Base-by-base conservation (phyloP, 2,329 filamentous ascomycete genomes). In the Thelonectria blattea region DNA sequence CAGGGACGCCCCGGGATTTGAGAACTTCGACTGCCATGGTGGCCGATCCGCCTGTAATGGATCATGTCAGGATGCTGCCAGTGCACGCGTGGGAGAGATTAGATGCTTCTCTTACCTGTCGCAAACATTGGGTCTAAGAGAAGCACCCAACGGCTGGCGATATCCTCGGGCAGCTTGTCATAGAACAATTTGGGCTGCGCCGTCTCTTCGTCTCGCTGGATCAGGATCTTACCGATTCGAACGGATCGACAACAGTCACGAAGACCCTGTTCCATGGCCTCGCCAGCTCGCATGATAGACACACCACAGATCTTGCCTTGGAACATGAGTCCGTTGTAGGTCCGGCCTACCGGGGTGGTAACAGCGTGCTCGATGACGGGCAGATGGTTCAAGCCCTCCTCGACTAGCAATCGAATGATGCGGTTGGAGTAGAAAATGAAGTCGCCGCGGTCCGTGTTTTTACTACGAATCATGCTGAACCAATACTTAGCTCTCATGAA, bases 361-460 rank as follows among this genome's bases (percentile, higher is more conserved):
- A 99, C 91, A 30, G 89, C 88, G 71, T 96, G 92, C 73, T 92
- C 90, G 53, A 96, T 88, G 17, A 96, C 92, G 1, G 95, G 95
- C 43, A 99, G 85, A 76, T 99, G 95, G 77, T 99, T 99, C 56
- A 99, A 83, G 4, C 95, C 95, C 79, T 99, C 95, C 78, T 99
- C 95, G 42, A 99, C 95, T 7, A 99, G 85, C 43, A 99, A 84
- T 32, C 95, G 92, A 75, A 98, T 98, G 75, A 99, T 98, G 61
- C 95, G 88, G 79, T 99, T 99, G 45, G 93, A 97, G 81, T 98
- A 97, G 80, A 99, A 99, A 74, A 99, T 97, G 76, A 99, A 99
- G 78, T 99, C 95, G 64, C 93, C 95, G 60, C 95, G 91, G 58
- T 90, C 87, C 6, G 95, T 99, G 68, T 90, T 86, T 76, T 91